Base-by-base conservation (phyloP, 2,329 filamentous ascomycete species). In the Trichoderma koningii region DNA sequence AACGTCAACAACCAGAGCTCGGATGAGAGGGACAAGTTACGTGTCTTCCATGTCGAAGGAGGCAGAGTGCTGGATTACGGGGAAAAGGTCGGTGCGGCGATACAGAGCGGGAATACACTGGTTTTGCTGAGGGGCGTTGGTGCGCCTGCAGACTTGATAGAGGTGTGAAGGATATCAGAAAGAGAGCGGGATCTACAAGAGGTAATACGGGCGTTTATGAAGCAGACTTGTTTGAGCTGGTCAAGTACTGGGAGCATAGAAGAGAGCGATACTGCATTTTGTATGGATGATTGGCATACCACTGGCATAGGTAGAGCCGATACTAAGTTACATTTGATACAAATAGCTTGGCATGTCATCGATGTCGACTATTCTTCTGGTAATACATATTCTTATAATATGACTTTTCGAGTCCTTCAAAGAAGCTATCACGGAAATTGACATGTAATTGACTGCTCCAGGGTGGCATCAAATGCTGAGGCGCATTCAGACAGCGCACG, bases 11-110 rank as follows among this genome's bases (percentile, higher is more conserved):
- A 96, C 71, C 83, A 89, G 70, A 88, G 87, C 0, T 85, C 84
- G 3, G 84, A 89, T 14, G 92, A 96, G 79, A 88, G 90, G 74
- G 89, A 93, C 66, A 90, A 90, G 76, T 76, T 99, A 69, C 81
- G 95, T 9, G 87, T 99, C 0, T 99, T 97, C 73, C 93, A 98
- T 75, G 91, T 99, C 0, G 93, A 99, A 74, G 91, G 90, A 0
- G 95, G 95, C 0, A 82, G 92, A 65, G 76, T 99, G 68, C 77
- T 99, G 68, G 93, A 95, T 66, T 99, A 96, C 72, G 87, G 85
- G 26, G 93, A 97, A 77, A 93, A 94, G 80, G 82, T 97, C 63
- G 93, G 92, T 5, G 82, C 82, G 60, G 83, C 82, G 30, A 81
- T 96, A 66, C 86, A 86, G 69, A 93, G 86, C 70, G 95, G 95